A percentile compares a stretch with the other conserved stretches of the same genome.
phyloP scores from a whole-genome alignment of 2,329 filamentous ascomycete genomes.

The Colletotrichum lentis region DNA sequence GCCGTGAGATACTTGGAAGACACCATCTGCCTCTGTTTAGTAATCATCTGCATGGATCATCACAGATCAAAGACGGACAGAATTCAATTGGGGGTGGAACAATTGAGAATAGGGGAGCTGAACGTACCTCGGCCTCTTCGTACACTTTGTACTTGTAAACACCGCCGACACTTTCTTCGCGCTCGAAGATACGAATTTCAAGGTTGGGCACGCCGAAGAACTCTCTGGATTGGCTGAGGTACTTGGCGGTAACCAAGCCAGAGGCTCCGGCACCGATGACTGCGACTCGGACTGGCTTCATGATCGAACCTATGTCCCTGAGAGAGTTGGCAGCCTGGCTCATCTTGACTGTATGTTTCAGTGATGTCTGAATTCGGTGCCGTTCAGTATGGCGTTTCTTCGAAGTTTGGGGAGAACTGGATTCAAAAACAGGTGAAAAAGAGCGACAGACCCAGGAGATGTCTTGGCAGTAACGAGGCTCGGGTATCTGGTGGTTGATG shows the following conservation, averaged over 20 bases:
- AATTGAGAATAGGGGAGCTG: background rate
- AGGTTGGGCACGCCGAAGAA: slow-evolving; percentile 51
- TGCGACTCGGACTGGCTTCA: slow-evolving; percentile 49
- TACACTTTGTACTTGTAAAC: slow-evolving; percentile 58
- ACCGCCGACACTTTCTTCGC: slow-evolving; percentile 54
- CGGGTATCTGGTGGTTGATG: no score
- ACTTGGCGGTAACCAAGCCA: slow-evolving; percentile 53
- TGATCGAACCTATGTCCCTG: background rate
- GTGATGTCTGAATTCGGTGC: rapidly evolving
- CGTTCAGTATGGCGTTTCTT: no score
- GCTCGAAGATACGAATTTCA: slow-evolving; percentile 56
- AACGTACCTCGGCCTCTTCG: slow-evolving; percentile 55
- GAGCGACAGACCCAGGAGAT: no score
- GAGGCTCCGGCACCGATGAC: slow-evolving; percentile 56
- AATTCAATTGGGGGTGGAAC: background rate
- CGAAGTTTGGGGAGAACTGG: no score
- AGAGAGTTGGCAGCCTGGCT: background rate
- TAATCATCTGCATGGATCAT: no score
- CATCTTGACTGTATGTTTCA: background rate
- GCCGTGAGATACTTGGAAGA: slow-evolving; percentile 60
- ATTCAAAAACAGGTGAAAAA: no score
- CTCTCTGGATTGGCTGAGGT: slow-evolving; percentile 50
- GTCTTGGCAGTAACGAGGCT: no score
- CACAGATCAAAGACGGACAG: background rate
- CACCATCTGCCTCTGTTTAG: slow-evolving; percentile 48